These are phyloP conservation scores for Mycena vitilis DNA, from an alignment of 768 basidiomycete species.

Conservation along the genomic window DNA sequence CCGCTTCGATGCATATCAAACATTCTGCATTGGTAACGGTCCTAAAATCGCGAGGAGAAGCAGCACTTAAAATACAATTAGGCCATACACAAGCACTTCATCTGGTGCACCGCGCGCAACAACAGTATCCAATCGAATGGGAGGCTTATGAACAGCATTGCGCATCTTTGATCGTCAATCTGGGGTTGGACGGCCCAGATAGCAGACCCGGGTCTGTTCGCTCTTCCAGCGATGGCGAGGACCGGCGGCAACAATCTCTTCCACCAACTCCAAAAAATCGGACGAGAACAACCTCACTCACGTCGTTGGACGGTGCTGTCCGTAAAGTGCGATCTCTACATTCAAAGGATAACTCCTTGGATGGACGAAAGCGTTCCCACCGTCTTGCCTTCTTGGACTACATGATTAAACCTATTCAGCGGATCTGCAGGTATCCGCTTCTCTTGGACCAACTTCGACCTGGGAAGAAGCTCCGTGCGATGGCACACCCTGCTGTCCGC, in stretches of 20 bases:
- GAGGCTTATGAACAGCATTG: constrained; percentile 87
- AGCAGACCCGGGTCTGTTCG: constrained; percentile 35
- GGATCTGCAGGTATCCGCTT: constrained; percentile 95
- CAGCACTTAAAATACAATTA: no score
- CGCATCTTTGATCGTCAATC: constrained; percentile 60
- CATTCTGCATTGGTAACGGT: constrained; percentile 91
- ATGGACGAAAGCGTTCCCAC: constrained; percentile 42
- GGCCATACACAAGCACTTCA: constrained; percentile 86
- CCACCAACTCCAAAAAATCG: constrained; percentile 36
- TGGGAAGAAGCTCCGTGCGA: constrained; percentile 44
- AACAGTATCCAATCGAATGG: constrained; percentile 80
- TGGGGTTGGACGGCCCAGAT: constrained; percentile 43
- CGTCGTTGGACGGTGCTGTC: constrained; percentile 61
- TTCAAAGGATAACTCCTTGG: constrained; percentile 46
- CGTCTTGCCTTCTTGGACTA: constrained; percentile 84
- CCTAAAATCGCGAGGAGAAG: no score
- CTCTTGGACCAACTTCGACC: constrained; percentile 79
- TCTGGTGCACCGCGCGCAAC: constrained; percentile 73
- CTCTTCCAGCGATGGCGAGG: constrained; percentile 36
- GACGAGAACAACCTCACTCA: constrained; percentile 61
- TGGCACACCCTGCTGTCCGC: constrained; percentile 37
- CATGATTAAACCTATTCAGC: constrained; percentile 96
- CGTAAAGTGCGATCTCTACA: constrained; percentile 52
- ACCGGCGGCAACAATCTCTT: constrained; percentile 27
- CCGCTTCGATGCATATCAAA: constrained; percentile 82